A percentile compares a stretch with the other conserved stretches of the same genome.
These are phyloP conservation scores for Rhynchospora breviuscula DNA, from an alignment of 176 grass and related monocot genomes.

Conservation along the genomic window DNA sequence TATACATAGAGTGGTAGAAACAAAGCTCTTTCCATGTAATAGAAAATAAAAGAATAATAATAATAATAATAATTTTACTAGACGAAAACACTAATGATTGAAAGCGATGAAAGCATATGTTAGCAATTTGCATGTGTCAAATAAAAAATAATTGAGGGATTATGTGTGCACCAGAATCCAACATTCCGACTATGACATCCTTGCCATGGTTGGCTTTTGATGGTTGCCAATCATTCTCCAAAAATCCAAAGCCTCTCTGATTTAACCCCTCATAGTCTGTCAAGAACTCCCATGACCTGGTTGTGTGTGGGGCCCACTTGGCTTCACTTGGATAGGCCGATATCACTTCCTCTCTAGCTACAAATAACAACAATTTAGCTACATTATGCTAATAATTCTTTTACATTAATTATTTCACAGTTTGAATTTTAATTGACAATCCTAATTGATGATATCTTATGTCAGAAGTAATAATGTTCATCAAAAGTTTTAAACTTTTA, in stretches of 20 bases:
- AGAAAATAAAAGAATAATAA: background rate
- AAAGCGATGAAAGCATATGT: background rate
- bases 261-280: slow-evolving; percentile 37
- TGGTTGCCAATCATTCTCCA: slow-evolving; percentile 25
- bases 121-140: background rate
- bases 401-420: background rate
- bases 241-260: slow-evolving; percentile 5
- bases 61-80: background rate
- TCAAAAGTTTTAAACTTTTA: background rate
- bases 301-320: slow-evolving; percentile 69
- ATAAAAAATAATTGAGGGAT: background rate
- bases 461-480: background rate
- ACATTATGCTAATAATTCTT: background rate
- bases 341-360: slow-evolving; percentile 63
- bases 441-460: background rate
- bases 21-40: background rate
- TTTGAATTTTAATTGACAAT: too few relatives aligned
- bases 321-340: slow-evolving; percentile 53
- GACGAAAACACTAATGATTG: background rate
- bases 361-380: background rate
- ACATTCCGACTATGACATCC: slow-evolving; percentile 78
- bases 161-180: slow-evolving; percentile 64
- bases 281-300: slow-evolving; percentile 90
- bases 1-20: background rate
- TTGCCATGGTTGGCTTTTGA: slow-evolving; percentile 31